Conservation (phyloP, 306 rosid species). For the Cicer bijugum region DNA sequence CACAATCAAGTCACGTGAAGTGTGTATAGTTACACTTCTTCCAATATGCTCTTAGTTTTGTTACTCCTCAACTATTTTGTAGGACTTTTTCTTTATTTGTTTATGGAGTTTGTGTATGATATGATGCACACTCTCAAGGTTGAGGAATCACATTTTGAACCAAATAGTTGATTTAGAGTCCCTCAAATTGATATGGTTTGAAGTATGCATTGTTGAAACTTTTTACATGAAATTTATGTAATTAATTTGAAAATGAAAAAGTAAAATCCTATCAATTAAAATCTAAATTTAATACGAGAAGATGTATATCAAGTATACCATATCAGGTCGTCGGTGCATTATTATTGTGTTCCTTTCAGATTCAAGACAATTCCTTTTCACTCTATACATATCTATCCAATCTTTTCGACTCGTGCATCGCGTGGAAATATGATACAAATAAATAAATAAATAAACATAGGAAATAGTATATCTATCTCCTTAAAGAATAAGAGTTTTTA, state of each 20-base stretch:
- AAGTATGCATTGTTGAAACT: background rate
- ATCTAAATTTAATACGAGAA: no score
- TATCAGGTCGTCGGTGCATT: background rate
- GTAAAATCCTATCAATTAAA: no score
- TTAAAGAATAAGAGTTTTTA: no score
- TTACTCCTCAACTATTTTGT: background rate
- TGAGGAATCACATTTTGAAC: slow-evolving; percentile 1
- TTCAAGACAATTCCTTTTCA: background rate
- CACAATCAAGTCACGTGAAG: background rate
- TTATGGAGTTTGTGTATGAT: slow-evolving; percentile 12
- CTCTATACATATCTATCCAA: no score
- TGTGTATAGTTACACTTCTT: background rate
- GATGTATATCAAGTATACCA: no score
- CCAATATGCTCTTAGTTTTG: no score
- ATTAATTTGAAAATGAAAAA: no score
- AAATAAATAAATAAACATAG: background rate
- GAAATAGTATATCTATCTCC: no score
- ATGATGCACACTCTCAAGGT: background rate
- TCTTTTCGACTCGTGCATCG: slow-evolving; percentile 31
- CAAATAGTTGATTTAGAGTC: background rate
- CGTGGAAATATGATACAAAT: slow-evolving; percentile 28
- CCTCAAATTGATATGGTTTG: slow-evolving; percentile 1
- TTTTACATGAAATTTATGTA: background rate
- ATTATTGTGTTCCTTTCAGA: no score
- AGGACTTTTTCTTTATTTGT: background rate